Percentiles rank a stretch among this genome's conserved stretches.
Evolutionary conservation across 73 alveolate species (phyloP).

Genomic region (Tetrahymena thermophila): DNA sequence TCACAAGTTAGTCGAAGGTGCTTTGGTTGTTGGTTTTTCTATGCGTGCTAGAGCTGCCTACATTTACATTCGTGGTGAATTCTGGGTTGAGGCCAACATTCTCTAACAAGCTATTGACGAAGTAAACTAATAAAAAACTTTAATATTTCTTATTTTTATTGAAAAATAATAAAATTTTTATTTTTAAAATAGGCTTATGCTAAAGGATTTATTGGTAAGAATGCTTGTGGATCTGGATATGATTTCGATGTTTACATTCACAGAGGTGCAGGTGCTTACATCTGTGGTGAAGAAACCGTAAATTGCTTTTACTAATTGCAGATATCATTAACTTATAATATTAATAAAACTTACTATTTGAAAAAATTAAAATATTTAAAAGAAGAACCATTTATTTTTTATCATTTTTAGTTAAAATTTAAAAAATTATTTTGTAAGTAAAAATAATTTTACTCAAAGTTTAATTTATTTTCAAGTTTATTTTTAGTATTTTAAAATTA

Average conservation of each 20-base stretch:
- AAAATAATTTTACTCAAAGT: no score
- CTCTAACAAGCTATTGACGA: conserved; percentile 58
- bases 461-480: no score
- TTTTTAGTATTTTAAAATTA: no score
- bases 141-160: no score
- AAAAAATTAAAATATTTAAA: no score
- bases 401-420: no score
- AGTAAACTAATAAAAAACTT: background rate
- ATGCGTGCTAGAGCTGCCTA: conserved; percentile 75
- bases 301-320: background rate
- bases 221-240: conserved; percentile 70
- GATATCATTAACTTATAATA: background rate
- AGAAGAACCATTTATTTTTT: no score
- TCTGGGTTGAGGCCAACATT: conserved; percentile 62
- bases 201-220: conserved; percentile 57
- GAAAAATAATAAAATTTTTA: no score
- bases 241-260: conserved; percentile 58
- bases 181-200: conserved; percentile 33
- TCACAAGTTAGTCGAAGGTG: conserved; percentile 65
- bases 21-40: conserved; percentile 55
- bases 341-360: no score
- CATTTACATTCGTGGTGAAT: conserved; percentile 67
- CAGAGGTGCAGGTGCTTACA: conserved; percentile 87
- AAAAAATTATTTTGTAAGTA: no score
- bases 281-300: conserved; percentile 87